These are phyloP conservation scores for Cystobasidiopsis lactophilus DNA, from an alignment of 768 basidiomycete species.

Conservation along the genomic window DNA sequence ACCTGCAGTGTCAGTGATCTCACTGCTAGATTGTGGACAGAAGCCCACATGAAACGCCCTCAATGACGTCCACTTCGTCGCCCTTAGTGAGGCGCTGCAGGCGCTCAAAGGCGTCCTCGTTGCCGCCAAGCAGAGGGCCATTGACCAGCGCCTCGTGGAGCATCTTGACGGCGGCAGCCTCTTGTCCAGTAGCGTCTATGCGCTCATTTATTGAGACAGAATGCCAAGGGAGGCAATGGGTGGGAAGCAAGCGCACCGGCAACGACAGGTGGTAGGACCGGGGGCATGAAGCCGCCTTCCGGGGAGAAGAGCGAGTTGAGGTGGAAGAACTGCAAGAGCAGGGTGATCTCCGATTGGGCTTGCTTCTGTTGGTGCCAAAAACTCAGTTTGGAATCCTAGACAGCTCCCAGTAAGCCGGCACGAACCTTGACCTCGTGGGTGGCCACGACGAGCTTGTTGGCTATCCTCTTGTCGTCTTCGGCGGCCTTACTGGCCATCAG, in stretches of 20 bases:
- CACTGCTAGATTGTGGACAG: neutral
- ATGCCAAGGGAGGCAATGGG: too few species aligned
- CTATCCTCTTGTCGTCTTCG: slow-evolving; percentile 14
- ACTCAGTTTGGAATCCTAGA: neutral
- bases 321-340: slow-evolving; percentile 21
- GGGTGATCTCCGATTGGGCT: slow-evolving; percentile 11
- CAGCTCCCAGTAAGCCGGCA: neutral
- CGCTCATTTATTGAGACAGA: too few species aligned
- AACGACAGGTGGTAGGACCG: slow-evolving; percentile 13
- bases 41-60: slow-evolving; percentile 17
- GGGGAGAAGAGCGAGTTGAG: slow-evolving; percentile 17
- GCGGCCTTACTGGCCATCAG: slow-evolving; percentile 3
- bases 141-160: slow-evolving; percentile 15
- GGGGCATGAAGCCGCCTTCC: slow-evolving; percentile 8
- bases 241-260: neutral
- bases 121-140: slow-evolving; percentile 15
- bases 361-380: slow-evolving; percentile 1
- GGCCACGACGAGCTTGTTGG: slow-evolving; percentile 13
- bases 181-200: slow-evolving; percentile 14
- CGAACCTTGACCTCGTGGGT: slow-evolving; percentile 14
- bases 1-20: neutral
- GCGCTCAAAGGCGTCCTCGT: slow-evolving; percentile 16
- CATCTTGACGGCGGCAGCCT: slow-evolving; percentile 15
- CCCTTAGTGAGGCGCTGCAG: slow-evolving; percentile 12
- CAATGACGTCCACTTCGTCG: slow-evolving; percentile 11